Base-by-base conservation (phyloP, 306 rosid genomes). In the Vigna angularis region DNA sequence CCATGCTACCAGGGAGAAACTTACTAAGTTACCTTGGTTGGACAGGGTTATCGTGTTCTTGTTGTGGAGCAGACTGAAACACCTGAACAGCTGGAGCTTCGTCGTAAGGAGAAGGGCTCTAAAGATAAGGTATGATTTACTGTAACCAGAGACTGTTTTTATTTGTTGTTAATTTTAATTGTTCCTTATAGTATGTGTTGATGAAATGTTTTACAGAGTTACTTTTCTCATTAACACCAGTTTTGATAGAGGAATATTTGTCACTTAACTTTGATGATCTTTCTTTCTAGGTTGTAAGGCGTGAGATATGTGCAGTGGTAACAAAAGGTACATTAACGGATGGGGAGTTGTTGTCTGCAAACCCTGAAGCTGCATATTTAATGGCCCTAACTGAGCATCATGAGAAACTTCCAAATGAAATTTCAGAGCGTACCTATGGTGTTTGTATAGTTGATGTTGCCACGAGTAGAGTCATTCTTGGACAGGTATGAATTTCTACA, bases 31-130 rank as follows among this genome's bases (percentile, higher is more conserved):
- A 1, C 34, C 58, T 83, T 81, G 70, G 36, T 58, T 57, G 77
- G 42, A 81, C 93, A 93, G 99, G 99, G 94, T 66, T 93, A 88
- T 82, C 88, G 97, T 74, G 94, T 95, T 83, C 97, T 95, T 82
- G 99, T 95, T 69, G 87, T 93, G 49, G 99, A 95, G 81, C 98
- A 95, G 87, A 95, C 98, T 66, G 99, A 95, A 93, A 95, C 99
- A 78, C 99, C 98, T 64, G 97, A 89, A 66, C 98, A 95, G 84
- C 80, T 95, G 81, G 96, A 91, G 86, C 79, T 87, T 75, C 94
- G 96, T 58, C 93, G 99, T 66, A 95, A 87, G 82, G 90, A 88
- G 89, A 89, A 89, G 71, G 98, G 99, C 73, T 89, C 93, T 38
- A 91, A 88, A 82, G 99, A 95, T 76, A 95, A 95, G 93, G 99